phyloP scores from a whole-genome alignment of 1,284 basidiomycete species.

The Ganoderma resinaceum region DNA sequence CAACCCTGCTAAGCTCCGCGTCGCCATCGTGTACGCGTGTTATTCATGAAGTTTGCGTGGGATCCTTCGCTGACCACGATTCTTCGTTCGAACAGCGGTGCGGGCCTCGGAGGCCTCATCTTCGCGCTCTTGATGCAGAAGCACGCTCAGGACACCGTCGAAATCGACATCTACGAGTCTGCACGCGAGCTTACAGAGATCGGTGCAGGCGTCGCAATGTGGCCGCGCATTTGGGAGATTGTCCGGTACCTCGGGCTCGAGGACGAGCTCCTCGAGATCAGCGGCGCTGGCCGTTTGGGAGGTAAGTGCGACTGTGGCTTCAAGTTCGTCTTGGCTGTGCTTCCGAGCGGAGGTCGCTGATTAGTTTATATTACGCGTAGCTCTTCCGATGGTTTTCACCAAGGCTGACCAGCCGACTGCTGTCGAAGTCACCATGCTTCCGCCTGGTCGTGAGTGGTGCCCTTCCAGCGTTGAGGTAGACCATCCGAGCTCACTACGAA shows the following conservation, averaged over 20 bases:
- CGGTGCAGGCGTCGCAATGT: conserved; percentile 48
- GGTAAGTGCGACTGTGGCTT: neutral
- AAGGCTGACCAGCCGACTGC: conserved; percentile 25
- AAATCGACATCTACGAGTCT: conserved; percentile 51
- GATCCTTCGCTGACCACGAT: neutral
- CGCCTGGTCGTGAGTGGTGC: neutral
- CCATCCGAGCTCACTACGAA: neutral
- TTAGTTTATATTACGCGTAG: neutral
- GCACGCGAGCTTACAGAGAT: conserved; percentile 45
- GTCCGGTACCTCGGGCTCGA: conserved; percentile 34
- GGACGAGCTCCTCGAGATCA: conserved; percentile 24
- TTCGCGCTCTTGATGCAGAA: conserved; percentile 45
- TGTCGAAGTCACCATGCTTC: neutral
- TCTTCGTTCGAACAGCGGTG: conserved; percentile 39
- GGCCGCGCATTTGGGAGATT: conserved; percentile 36
- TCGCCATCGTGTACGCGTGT: conserved; percentile 7
- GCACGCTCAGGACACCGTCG: conserved; percentile 40
- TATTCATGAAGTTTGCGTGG: no score
- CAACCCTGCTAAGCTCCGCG: conserved; percentile 6
- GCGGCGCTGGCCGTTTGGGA: conserved; percentile 2
- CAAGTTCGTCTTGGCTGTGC: neutral
- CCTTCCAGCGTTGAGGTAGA: neutral
- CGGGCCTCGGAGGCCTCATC: conserved; percentile 45
- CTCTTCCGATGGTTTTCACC: conserved; percentile 10
- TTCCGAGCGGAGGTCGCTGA: no score